Base-by-base conservation (phyloP, 108 stramenopile genomes). In the Hondaea fermentalgiana region DNA sequence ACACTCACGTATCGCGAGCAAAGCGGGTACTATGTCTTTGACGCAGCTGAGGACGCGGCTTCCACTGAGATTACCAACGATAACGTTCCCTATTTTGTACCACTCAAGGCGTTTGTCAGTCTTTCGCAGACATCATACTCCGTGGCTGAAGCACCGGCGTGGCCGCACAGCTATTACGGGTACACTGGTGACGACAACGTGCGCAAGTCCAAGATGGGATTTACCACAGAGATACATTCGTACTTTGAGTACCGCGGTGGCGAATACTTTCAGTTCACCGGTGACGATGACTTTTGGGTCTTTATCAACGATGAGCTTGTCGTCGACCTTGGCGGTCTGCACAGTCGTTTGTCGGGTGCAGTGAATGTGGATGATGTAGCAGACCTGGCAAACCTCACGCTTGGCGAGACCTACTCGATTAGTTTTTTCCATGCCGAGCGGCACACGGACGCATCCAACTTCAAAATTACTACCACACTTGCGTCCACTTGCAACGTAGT, bases 201-300 rank as follows among this genome's bases (percentile, higher is more conserved):
- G 25, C 60, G 60, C 60, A 64, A 35, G 60, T 64, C 60, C 19
- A 64, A 64, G 35, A 64, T 64, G 60, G 19, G 72, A 43, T 83
- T 51, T 21, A 83, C 72, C 8, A 83, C 72, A 5, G 72, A 83
- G 25, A 51, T 83, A 5, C 72, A 83, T 21, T 44, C 72, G 10
- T 83, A 83, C 49, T 83, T 83, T 21, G 72, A 83, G 25, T 83
- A 83, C 49, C 8, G 19, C 5, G 72, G 72, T 45, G 49, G 49
- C n/a, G 72, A 83, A 21, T 51, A 8, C 23, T 83, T 83, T 21
- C 21, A 51, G 47, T 83, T 83, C 49, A 45, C 21, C 72, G 72
- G 72, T 8, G 72, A 83, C 25, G 72, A 83, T 83, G 72, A 83
- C 19, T 23, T 83, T 21, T 83, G 72, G 72, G 72, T 83, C 17